Base-by-base conservation (phyloP, 352 stramenopile species). In the Pythium pectinolyticum region DNA sequence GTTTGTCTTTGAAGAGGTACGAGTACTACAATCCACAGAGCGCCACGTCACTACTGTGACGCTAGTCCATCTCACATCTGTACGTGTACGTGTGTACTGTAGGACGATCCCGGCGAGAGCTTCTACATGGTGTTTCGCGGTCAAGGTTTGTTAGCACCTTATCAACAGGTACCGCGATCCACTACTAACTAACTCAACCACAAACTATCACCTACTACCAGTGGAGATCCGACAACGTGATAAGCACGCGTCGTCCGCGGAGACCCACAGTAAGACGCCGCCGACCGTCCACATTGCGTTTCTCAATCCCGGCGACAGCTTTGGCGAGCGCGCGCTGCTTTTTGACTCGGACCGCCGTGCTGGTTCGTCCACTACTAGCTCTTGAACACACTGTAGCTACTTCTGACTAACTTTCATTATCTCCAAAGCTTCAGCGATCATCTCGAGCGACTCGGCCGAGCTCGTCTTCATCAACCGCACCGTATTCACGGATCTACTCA, bases 71-170 rank as follows among this genome's bases (percentile, higher is more conserved):
- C n/a, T 49, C 43, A 32, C 17, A 32, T 50, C 24, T 34, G 22
- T 5, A 19, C n/a, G 43, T 5, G 5, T 11, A 14, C 3, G 1
- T 32, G n/a, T 31, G 12, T 15, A 5, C 7, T 45, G 5, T 37
- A 94, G 83, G 80, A 84, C 8, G 85, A 94, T 15, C 74, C 76
- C 20, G 83, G 85, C 17, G 83, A 92, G 30, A 89, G 76, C 25
- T 91, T 92, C 35, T 92, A 90, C 45, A 75, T 92, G 63, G 77
- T 94, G 8, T 90, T 87, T 49, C 74, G 82, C 15, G 85, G 85
- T 39, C 72, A 78, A 82, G 83, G 83, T 89, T 57, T n/a, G 63
- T 39, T 20, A 27, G 2, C 11, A 19, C 25, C 45, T 11, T 12
- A 39, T 39, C 31, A 27, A n/a, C n/a, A n/a, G n/a, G n/a, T n/a